A percentile compares a stretch with the other conserved stretches of the same genome.
phyloP scores from a whole-genome alignment of 768 basidiomycete species.

The Piloderma croceum region DNA sequence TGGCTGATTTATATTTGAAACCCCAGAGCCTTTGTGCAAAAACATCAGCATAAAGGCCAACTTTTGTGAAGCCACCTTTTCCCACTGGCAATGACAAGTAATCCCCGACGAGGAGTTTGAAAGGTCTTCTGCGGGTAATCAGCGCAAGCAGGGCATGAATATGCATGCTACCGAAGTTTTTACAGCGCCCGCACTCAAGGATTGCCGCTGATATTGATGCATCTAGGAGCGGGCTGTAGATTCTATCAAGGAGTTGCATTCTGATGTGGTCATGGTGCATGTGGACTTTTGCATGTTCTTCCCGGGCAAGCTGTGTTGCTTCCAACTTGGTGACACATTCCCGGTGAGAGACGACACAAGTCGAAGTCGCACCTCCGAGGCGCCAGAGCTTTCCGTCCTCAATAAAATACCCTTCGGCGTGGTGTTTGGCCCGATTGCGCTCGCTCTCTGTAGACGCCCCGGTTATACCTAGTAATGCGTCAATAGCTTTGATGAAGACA shows the following conservation, averaged over 20 bases:
- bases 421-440: no score
- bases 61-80: slow-evolving; percentile 9
- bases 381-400: no score
- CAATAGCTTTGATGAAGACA: slow-evolving; percentile 8
- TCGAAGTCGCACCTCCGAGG: slow-evolving; percentile 2
- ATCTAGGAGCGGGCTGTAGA: slow-evolving; percentile 16
- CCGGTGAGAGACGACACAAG: slow-evolving; percentile 5
- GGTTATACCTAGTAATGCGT: slow-evolving; percentile 4
- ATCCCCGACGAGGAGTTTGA: slow-evolving; percentile 18
- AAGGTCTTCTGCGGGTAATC: slow-evolving; percentile 11
- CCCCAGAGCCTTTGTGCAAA: slow-evolving; percentile 19
- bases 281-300: no score
- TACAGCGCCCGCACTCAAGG: no score
- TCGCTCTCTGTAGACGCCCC: no score
- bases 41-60: slow-evolving; percentile 13
- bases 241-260: slow-evolving; percentile 22
- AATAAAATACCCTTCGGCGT: no score
- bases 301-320: slow-evolving; percentile 7
- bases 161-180: no score
- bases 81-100: slow-evolving; percentile 18
- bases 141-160: slow-evolving; percentile 17
- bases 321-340: slow-evolving; percentile 3
- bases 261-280: slow-evolving; percentile 31
- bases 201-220: no score
- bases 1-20: slow-evolving; percentile 11